Evolutionary conservation across 106 monocot species (phyloP), one percentile per base, ranked within the genome.

Genomic region (Phalaenopsis equestris): DNA sequence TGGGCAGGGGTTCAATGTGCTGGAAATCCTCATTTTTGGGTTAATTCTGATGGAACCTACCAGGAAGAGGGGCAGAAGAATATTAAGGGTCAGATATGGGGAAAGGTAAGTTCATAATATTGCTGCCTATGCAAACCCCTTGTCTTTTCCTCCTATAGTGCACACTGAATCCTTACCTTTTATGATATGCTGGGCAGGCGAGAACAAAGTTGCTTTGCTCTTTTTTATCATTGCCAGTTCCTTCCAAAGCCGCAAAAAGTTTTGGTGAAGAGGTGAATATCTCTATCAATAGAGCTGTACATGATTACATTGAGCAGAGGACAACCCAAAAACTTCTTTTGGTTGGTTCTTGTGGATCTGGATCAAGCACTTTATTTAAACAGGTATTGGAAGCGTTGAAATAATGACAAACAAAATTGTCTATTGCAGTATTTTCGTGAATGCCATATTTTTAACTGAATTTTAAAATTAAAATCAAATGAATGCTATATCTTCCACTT

Each of bases 21-120:
- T 77, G 98, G 98, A 75, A 89, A 88, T 70, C 94, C 98, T 79
- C 98, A 99, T 42, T 99, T 93, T 84, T 94, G 98, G 98, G 83
- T 99, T 80, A 93, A 99, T 91, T 82, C 98, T 82, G 98, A 99
- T 90, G 98, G 98, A n/a, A 84, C 94, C 19, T 99, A 99, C 83
- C 90, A 89, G 78, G 98, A 99, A 77, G 98, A 99, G 83, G 98
- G 98, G 4, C 92, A 92, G 72, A 99, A 90, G 82, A 93, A 88
- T 76, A 87, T 91, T 70, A 94, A 90, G 77, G 98, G 94, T 18
- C 81, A 87, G 41, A 85, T 91, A 58, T 99, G 98, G 98, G 84
- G 82, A 70, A 94, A 88, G 97, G 97, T 98, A 58, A 77, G 56
- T 67, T 11, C 47, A 47, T 5, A 45, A 10, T 45, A 48, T 39